phyloP scores from a whole-genome alignment of 192 early-diverging fungal species.

The Polychytrium aggregatum region DNA sequence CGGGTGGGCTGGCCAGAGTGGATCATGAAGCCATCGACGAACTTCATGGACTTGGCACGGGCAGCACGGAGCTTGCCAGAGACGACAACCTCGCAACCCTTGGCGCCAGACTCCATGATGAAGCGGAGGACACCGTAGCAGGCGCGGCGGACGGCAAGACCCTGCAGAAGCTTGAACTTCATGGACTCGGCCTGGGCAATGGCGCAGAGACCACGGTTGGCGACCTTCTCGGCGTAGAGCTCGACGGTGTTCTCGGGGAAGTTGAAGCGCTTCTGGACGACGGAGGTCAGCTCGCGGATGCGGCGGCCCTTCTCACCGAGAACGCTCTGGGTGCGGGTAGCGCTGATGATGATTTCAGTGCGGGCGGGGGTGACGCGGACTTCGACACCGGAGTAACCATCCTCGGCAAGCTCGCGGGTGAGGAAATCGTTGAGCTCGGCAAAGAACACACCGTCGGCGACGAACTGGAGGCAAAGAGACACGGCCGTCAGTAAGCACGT shows the following conservation, averaged over 20 bases:
- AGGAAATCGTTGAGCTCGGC: constrained; percentile 99
- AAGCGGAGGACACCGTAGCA: constrained; percentile 98
- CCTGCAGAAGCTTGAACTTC: constrained; percentile 94
- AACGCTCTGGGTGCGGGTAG: constrained; percentile 95
- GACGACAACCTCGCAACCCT: constrained; percentile 98
- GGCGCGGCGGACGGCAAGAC: constrained; percentile 92
- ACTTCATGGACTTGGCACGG: constrained; percentile 99
- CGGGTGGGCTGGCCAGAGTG: constrained; percentile 97
- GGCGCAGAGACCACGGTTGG: constrained; percentile 94
- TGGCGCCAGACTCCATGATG: constrained; percentile 98
- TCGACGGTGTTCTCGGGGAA: constrained; percentile 97
- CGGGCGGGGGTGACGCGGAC: constrained; percentile 98
- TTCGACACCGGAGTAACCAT: constrained; percentile 99
- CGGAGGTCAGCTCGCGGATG: constrained; percentile 93
- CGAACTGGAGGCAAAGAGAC: constrained; percentile 57
- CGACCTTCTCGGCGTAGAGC: constrained; percentile 96
- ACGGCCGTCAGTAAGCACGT: no score
- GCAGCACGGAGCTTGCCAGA: constrained; percentile 99
- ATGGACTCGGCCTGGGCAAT: constrained; percentile 98
- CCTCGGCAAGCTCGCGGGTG: constrained; percentile 88
- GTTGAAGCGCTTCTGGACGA: constrained; percentile 99
- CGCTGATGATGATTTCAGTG: constrained; percentile 99
- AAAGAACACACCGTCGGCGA: constrained; percentile 99
- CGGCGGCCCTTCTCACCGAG: constrained; percentile 97
- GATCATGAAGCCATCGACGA: constrained; percentile 99